Percentiles rank a stretch among this genome's conserved stretches.
Conservation (phyloP, 257 asterid genomes). For the Ligustrum vulgare region DNA sequence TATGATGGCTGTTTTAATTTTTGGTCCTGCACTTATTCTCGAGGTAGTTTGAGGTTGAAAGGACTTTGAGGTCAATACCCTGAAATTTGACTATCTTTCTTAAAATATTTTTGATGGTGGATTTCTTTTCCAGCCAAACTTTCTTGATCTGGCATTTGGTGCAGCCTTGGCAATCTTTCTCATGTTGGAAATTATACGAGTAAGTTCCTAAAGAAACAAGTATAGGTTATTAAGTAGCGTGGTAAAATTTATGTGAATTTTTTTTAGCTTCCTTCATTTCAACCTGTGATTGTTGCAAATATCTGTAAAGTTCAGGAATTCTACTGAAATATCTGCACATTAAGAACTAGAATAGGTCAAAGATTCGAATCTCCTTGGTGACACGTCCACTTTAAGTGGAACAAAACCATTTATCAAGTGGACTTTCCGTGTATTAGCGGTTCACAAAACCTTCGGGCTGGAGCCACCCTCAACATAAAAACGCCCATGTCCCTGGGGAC, state of each 20-base stretch:
- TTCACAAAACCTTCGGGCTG: too few relatives aligned
- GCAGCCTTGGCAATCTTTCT: conserved; percentile 92
- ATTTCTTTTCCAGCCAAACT: conserved; percentile 41
- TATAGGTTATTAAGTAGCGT: conserved; percentile 6
- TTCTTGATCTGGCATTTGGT: conserved; percentile 81
- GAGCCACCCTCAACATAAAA: too few relatives aligned
- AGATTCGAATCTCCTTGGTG: too few relatives aligned
- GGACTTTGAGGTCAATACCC: neutral
- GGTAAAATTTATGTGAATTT: neutral
- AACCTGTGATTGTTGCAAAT: neutral
- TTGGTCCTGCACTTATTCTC: conserved; percentile 49
- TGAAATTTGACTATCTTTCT: neutral
- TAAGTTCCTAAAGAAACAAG: conserved; percentile 43
- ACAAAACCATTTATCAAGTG: too few relatives aligned
- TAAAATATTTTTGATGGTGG: neutral
- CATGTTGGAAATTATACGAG: conserved; percentile 83
- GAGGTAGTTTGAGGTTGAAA: conserved; percentile 35
- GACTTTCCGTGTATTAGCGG: too few relatives aligned
- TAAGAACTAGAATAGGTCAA: conserved; percentile 24
- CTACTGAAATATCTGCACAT: conserved; percentile 14
- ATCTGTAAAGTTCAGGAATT: conserved; percentile 7
- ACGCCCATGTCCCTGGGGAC: too few relatives aligned
- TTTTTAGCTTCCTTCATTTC: conserved; percentile 1
- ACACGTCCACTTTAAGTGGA: too few relatives aligned
- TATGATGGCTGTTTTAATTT: conserved; percentile 72